A percentile compares a stretch with the other conserved stretches of the same genome.
Conservation (phyloP, 805 yeast species). For the Suhomyces sp. region DNA sequence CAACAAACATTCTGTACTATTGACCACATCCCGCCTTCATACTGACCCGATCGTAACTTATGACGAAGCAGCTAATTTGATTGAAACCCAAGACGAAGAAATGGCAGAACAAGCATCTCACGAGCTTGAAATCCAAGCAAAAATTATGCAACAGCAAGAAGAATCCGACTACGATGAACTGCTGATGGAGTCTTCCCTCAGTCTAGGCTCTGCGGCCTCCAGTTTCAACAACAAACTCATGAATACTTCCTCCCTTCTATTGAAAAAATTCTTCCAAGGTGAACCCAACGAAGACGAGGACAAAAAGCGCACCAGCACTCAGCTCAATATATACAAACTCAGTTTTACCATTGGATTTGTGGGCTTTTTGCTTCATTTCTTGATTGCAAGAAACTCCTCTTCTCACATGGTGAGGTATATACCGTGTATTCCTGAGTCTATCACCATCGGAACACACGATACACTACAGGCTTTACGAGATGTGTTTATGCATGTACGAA, state of each 20-base stretch:
- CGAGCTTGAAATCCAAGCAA: slow-evolving; percentile 23
- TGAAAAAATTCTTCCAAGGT: slow-evolving; percentile 25
- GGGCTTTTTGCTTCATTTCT: slow-evolving; percentile 36
- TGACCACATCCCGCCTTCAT: slow-evolving; percentile 26
- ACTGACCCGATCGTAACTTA: neutral
- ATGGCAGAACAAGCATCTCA: slow-evolving; percentile 24
- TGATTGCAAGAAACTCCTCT: slow-evolving; percentile 20
- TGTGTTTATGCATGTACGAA: slow-evolving; percentile 11
- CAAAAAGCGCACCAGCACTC: slow-evolving; percentile 8
- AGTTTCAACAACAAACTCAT: slow-evolving; percentile 25
- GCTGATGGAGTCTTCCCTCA: slow-evolving; percentile 33
- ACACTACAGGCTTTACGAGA: slow-evolving; percentile 11
- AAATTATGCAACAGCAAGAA: slow-evolving; percentile 22
- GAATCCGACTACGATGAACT: slow-evolving; percentile 20
- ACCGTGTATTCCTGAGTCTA: neutral
- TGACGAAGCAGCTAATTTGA: slow-evolving; percentile 7
- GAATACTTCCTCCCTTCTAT: slow-evolving; percentile 26
- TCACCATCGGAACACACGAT: slow-evolving; percentile 3
- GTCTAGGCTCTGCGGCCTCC: slow-evolving; percentile 29
- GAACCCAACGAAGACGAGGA: slow-evolving; percentile 11
- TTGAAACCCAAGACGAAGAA: slow-evolving; percentile 31
- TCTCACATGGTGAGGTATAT: neutral
- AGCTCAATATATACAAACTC: slow-evolving; percentile 25
- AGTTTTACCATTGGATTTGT: slow-evolving; percentile 39
- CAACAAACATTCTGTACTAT: slow-evolving; percentile 31